Conservation (phyloP, 257 asterid species). For the Plantago major region DNA sequence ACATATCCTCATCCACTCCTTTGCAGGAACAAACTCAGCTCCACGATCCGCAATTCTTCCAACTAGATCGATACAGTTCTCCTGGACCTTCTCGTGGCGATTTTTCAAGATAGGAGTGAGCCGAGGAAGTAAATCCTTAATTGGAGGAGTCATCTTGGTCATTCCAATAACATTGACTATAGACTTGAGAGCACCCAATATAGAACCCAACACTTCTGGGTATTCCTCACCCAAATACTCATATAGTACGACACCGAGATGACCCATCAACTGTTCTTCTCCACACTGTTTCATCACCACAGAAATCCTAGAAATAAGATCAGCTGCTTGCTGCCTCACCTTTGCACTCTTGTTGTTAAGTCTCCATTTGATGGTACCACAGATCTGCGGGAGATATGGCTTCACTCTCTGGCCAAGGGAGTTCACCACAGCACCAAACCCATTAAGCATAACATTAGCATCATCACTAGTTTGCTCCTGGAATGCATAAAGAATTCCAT, state of each 20-base stretch:
- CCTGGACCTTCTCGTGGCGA: constrained; percentile 93
- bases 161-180: constrained; percentile 90
- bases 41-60: constrained; percentile 94
- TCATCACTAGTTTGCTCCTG: constrained; percentile 95
- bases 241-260: constrained; percentile 82
- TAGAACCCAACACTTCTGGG: constrained; percentile 88
- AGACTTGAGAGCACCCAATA: constrained; percentile 81
- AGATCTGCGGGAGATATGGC: constrained; percentile 88
- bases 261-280: constrained; percentile 90
- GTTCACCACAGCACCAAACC: constrained; percentile 91
- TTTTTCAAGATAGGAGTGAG: constrained; percentile 84
- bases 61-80: constrained; percentile 84
- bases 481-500: constrained; percentile 85
- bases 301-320: constrained; percentile 80
- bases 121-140: constrained; percentile 91
- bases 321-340: constrained; percentile 91
- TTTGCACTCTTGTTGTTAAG: constrained; percentile 89
- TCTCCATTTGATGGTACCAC: constrained; percentile 93
- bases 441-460: constrained; percentile 91
- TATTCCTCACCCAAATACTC: constrained; percentile 89
- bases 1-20: constrained; percentile 96
- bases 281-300: constrained; percentile 92
- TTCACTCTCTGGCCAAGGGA: constrained; percentile 85
- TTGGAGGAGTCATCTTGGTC: constrained; percentile 95
- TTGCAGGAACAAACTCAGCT: constrained; percentile 89